These are phyloP conservation scores for Irineochytrium annulatum DNA, from an alignment of 192 early-diverging fungal genomes.

Conservation along the genomic window DNA sequence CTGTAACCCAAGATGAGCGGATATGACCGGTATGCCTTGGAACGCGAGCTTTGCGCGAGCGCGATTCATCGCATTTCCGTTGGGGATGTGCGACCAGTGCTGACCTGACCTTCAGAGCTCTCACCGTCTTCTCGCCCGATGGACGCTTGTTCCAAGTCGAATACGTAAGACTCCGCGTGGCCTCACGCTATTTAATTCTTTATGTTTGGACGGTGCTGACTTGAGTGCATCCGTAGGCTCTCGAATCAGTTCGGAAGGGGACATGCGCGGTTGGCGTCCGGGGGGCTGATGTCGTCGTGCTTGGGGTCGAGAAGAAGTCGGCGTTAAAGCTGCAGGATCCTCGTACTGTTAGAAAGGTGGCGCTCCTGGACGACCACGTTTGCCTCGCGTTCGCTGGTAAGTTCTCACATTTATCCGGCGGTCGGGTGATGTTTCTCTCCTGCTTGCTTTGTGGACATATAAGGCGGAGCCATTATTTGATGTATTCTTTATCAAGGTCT, in stretches of 20 bases:
- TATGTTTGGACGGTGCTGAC: neutral
- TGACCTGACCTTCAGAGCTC: conserved; percentile 46
- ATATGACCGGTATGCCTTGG: too few species aligned
- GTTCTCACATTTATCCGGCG: neutral
- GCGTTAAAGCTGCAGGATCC: conserved; percentile 95
- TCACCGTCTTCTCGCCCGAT: conserved; percentile 98
- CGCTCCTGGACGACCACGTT: conserved; percentile 94
- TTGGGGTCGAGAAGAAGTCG: conserved; percentile 96
- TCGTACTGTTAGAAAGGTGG: conserved; percentile 94
- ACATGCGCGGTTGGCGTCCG: conserved; percentile 96
- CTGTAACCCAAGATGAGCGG: too few species aligned
- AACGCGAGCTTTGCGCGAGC: too few species aligned
- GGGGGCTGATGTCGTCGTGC: conserved; percentile 82
- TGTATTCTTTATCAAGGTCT: conserved; percentile 59
- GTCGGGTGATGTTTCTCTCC: neutral
- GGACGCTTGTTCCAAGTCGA: conserved; percentile 99
- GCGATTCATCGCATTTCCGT: too few species aligned
- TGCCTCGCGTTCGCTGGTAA: conserved; percentile 93
- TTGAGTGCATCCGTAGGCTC: conserved; percentile 48
- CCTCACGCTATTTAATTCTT: too few species aligned
- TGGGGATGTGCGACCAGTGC: too few species aligned
- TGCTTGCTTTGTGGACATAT: conserved; percentile 4
- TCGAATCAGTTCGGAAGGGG: conserved; percentile 95
- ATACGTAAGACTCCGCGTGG: conserved; percentile 54
- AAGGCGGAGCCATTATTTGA: neutral